Evolutionary conservation across 257 asterid genomes (phyloP).

Genomic region (Jacaranda mimosifolia): DNA sequence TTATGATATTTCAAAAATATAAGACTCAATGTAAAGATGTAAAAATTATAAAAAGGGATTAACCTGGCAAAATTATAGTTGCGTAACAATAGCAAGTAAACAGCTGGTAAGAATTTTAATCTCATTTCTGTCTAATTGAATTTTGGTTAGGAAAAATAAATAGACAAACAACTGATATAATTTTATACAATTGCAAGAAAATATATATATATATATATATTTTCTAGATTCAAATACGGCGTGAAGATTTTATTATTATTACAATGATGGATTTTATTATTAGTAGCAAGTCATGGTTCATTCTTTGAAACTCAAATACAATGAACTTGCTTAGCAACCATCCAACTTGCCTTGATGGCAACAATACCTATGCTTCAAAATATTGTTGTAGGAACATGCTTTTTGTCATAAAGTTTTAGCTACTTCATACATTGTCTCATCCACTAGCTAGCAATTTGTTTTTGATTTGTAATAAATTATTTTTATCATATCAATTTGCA

Average conservation of each 20-base stretch:
- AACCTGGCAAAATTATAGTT: too few relatives aligned
- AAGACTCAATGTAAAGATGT: too few relatives aligned
- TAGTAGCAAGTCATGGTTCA: neutral
- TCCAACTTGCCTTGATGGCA: constrained; percentile 30
- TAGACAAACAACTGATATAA: too few relatives aligned
- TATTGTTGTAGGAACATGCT: constrained; percentile 31
- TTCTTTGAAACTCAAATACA: constrained; percentile 24
- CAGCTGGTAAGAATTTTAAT: too few relatives aligned
- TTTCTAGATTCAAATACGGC: too few relatives aligned
- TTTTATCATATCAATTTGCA: constrained; percentile 25
- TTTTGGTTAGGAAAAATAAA: too few relatives aligned
- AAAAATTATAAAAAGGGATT: too few relatives aligned
- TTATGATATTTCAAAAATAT: too few relatives aligned
- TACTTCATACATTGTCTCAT: constrained; percentile 32
- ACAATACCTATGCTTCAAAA: constrained; percentile 27
- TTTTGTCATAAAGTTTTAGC: constrained; percentile 27
- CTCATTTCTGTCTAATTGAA: too few relatives aligned
- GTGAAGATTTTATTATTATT: neutral
- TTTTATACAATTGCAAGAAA: too few relatives aligned
- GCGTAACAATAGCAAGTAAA: too few relatives aligned
- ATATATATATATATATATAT: too few relatives aligned
- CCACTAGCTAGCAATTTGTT: constrained; percentile 20
- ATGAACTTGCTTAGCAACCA: constrained; percentile 34
- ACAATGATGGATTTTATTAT: neutral
- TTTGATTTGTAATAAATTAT: neutral